Base-by-base conservation (phyloP, 1,139 yeast genomes). In the Groenewaldozyma sp. region DNA sequence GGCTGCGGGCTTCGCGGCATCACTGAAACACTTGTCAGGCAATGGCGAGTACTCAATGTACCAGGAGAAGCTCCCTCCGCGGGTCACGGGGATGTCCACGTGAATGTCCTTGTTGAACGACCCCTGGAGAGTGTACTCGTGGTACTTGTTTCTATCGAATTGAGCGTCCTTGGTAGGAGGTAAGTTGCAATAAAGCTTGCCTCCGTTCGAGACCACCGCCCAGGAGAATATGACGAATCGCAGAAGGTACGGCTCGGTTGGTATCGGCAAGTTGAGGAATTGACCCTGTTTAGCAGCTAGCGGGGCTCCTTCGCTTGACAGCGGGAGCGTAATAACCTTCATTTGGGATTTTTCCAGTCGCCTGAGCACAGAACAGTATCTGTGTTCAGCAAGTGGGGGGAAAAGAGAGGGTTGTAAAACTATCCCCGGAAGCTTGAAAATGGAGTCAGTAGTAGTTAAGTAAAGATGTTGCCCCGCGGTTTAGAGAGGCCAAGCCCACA, bases 21-120 rank as follows among this genome's bases (percentile, higher is more conserved):
- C 28, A n/a, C 35, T 24, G 28, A 31, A 31, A 4, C 14, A 20
- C 29, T 43, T 31, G 27, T 35, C 21, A n/a, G 27, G 22, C 24
- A 26, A 29, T 3, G 26, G 21, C 16, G 34, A 24, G 50, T 41
- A 62, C 42, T 50, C 59, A 49, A 57, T 49, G 46, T 54, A 59
- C 42, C 45, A 88, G 45, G 82, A 71, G 59, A 72, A 91, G 2
- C 94, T 72, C 6, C 97, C 98, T 2, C 96, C 86, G n/a, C 58
- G 62, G 52, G 62, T 74, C 43, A 91, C 73, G 7, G 73, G 68
- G 37, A 91, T 65, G 42, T 74, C 76, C 19, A 88, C 62, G 31
- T 66, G 59, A 38, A 74, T 68, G 57, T 86, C 94, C 24, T 51
- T 41, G 39, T 53, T 52, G 47, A 60, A 60, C 10, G 44, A 47